These are phyloP conservation scores for Lablab purpureus DNA, from an alignment of 306 rosid genomes.

Conservation along the genomic window DNA sequence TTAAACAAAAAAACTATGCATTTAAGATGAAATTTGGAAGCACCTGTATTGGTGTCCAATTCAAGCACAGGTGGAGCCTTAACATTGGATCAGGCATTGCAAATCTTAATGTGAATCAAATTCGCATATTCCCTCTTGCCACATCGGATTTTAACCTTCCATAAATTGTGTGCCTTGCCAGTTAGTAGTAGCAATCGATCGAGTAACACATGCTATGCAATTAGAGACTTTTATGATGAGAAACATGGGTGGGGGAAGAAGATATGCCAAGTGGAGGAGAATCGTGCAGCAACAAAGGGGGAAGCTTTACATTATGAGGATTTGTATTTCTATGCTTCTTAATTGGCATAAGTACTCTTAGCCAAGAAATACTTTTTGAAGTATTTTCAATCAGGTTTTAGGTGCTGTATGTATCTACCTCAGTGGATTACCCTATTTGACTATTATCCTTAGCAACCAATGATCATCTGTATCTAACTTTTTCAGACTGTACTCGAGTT, in stretches of 20 bases:
- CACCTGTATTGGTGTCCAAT: slow-evolving; percentile 54
- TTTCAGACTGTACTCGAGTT: slow-evolving; percentile 25
- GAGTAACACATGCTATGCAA: slow-evolving; percentile 30
- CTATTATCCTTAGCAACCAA: slow-evolving; percentile 16
- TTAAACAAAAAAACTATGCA: slow-evolving; percentile 50
- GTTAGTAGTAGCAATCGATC: slow-evolving; percentile 27
- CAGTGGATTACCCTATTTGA: slow-evolving; percentile 26
- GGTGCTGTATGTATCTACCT: slow-evolving; percentile 32
- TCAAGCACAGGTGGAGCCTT: slow-evolving; percentile 59
- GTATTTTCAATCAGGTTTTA: slow-evolving; percentile 30
- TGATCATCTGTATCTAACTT: slow-evolving; percentile 25
- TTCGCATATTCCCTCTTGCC: slow-evolving; percentile 18
- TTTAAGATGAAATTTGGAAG: slow-evolving; percentile 48
- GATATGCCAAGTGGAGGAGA: slow-evolving; percentile 76
- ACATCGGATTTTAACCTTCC: slow-evolving; percentile 35
- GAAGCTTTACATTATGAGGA: slow-evolving; percentile 78
- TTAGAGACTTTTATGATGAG: slow-evolving; percentile 31
- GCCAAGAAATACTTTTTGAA: slow-evolving; percentile 23
- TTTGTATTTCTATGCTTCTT: slow-evolving; percentile 86
- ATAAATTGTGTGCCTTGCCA: slow-evolving; percentile 47
- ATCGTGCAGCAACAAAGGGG: slow-evolving; percentile 75
- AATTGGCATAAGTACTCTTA: slow-evolving; percentile 74
- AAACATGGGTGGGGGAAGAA: slow-evolving; percentile 54
- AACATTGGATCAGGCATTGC: slow-evolving; percentile 36
- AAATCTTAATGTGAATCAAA: slow-evolving; percentile 36